A percentile compares a stretch with the other conserved stretches of the same genome.
Conservation (phyloP, 2,329 filamentous ascomycete species). For the Neonectria neomacrospora region DNA sequence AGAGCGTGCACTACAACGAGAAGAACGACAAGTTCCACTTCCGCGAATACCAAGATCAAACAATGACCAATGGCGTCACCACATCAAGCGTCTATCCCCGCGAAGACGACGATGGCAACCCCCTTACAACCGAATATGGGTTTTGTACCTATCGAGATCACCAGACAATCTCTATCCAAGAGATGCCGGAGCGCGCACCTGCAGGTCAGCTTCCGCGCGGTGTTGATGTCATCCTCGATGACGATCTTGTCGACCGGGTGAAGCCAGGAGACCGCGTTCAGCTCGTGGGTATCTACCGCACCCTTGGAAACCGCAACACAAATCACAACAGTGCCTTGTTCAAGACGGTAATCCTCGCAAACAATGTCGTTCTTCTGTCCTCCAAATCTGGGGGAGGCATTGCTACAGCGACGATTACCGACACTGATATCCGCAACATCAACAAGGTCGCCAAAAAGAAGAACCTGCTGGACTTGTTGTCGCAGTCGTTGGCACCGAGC, state of each 20-base stretch:
- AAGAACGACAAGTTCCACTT: constrained; percentile 86
- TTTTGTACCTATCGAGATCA: constrained; percentile 96
- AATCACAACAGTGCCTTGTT: constrained; percentile 92
- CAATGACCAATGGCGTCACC: constrained; percentile 91
- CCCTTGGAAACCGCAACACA: constrained; percentile 93
- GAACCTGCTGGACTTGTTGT: constrained; percentile 90
- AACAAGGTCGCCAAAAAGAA: constrained; percentile 97
- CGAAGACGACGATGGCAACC: constrained; percentile 92
- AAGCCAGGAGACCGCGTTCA: constrained; percentile 98
- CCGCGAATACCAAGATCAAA: constrained; percentile 94
- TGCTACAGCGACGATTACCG: constrained; percentile 90
- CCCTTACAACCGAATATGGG: constrained; percentile 93
- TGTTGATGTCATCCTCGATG: constrained; percentile 95
- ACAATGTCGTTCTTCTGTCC: constrained; percentile 93
- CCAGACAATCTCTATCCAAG: constrained; percentile 97
- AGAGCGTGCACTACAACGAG: constrained; percentile 97
- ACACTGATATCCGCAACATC: constrained; percentile 97
- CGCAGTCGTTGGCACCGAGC: constrained; percentile 93
- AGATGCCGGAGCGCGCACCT: constrained; percentile 97
- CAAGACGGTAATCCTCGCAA: constrained; percentile 92
- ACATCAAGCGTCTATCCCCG: constrained; percentile 94
- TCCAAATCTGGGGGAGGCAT: constrained; percentile 97
- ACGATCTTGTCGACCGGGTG: constrained; percentile 92
- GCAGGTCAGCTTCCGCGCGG: constrained; percentile 94
- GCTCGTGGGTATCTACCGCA: constrained; percentile 94